Evolutionary conservation across 257 asterid species (phyloP).

Genomic region (Mitragyna speciosa): DNA sequence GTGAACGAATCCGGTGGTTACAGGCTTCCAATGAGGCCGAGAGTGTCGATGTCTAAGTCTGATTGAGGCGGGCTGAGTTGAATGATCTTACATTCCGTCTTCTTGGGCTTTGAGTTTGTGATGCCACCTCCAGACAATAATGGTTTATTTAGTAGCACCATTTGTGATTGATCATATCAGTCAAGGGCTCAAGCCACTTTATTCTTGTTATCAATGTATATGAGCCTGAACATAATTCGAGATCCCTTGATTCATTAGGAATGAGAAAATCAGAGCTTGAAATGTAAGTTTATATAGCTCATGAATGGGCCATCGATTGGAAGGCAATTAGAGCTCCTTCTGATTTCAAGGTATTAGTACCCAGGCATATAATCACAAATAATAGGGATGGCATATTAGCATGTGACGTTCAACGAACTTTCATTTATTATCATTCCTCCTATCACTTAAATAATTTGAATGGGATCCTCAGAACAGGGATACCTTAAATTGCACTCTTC

Average conservation of each 20-base stretch:
- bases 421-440: too few species aligned
- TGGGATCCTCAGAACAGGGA: neutral
- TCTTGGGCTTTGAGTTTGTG: neutral
- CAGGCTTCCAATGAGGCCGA: too few species aligned
- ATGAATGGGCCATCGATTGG: too few species aligned
- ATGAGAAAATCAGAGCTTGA: neutral
- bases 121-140: neutral
- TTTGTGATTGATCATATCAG: neutral
- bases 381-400: conserved; percentile 16
- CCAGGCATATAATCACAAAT: too few species aligned
- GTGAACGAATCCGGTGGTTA: too few species aligned
- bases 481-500: conserved; percentile 23
- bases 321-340: too few species aligned
- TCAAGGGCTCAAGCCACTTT: too few species aligned
- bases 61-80: too few species aligned
- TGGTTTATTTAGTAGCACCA: neutral
- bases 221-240: neutral
- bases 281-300: too few species aligned
- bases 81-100: conserved; percentile 1
- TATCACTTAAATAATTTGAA: neutral
- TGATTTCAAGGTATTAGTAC: too few species aligned
- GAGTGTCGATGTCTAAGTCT: too few species aligned
- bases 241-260: neutral
- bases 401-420: conserved; percentile 17
- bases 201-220: neutral